phyloP scores from a whole-genome alignment of 1,284 basidiomycete species.

The Polyporus tsugae region DNA sequence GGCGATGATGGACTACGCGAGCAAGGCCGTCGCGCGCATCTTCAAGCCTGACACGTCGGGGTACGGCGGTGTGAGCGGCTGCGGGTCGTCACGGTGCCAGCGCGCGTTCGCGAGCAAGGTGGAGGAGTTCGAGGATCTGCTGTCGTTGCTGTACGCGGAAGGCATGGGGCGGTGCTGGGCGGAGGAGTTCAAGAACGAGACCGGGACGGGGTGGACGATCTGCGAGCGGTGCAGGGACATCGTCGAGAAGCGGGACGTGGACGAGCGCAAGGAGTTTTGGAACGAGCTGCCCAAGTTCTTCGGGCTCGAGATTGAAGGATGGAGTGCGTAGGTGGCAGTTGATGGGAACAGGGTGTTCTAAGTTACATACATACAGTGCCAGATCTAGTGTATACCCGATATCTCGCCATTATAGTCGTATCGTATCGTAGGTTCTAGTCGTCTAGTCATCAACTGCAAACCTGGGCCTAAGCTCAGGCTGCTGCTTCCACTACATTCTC shows the following conservation, averaged over 20 bases:
- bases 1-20: not conserved
- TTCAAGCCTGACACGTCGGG: slow-evolving; percentile 1
- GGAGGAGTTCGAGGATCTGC: not conserved
- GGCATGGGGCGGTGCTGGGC: slow-evolving; percentile 1
- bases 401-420: not conserved
- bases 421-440: not conserved
- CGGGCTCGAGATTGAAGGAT: slow-evolving; percentile 7
- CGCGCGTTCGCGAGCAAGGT: slow-evolving; percentile 11
- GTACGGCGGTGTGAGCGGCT: not conserved
- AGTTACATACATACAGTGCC: not conserved
- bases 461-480: not conserved
- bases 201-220: not conserved
- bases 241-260: slow-evolving; percentile 9
- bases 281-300: slow-evolving; percentile 7
- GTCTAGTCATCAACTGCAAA: not conserved
- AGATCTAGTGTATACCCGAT: not conserved
- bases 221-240: slow-evolving; percentile 17
- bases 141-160: not conserved
- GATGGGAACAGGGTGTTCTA: too few species aligned
- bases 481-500: not conserved
- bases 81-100: slow-evolving; percentile 5
- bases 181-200: slow-evolving; percentile 5
- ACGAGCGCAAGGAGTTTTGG: slow-evolving; percentile 16
- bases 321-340: not conserved
- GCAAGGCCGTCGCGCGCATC: slow-evolving; percentile 19